Conservation (phyloP, 257 asterid species). For the Thymus quinquecostatus region DNA sequence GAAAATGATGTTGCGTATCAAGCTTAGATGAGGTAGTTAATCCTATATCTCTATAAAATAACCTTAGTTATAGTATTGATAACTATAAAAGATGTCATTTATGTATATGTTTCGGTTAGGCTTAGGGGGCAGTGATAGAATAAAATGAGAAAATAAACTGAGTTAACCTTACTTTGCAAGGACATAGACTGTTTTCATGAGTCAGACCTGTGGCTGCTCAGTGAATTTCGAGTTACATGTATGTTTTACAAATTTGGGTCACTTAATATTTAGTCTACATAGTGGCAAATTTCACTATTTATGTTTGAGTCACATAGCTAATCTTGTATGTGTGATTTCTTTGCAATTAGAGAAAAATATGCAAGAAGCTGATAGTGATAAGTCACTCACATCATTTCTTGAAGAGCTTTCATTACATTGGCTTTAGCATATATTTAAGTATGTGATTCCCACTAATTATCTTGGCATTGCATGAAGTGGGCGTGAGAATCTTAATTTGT, state of each 20-base stretch:
- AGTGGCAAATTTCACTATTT: not conserved
- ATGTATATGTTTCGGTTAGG: not conserved
- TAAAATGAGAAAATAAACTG: not conserved
- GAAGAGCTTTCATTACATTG: too few relatives aligned
- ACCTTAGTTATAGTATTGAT: not conserved
- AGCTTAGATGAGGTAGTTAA: conserved; percentile 12
- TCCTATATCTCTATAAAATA: conserved; percentile 4
- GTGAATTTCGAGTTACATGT: not conserved
- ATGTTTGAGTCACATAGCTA: not conserved
- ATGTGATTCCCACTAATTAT: not conserved
- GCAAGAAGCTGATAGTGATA: not conserved
- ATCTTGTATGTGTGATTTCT: conserved; percentile 5
- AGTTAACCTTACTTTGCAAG: conserved; percentile 15
- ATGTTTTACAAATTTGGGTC: not conserved
- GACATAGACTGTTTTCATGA: conserved; percentile 14
- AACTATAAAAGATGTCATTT: not conserved
- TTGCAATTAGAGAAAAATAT: conserved; percentile 5
- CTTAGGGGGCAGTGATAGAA: not conserved
- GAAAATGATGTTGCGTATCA: conserved; percentile 28
- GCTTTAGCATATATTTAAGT: conserved; percentile 10
- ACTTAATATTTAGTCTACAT: not conserved
- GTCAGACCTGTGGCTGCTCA: not conserved
- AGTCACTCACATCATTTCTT: not conserved
- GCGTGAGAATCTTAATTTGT: too few relatives aligned
- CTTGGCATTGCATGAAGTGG: not conserved